phyloP scores from a whole-genome alignment of 176 grass and related monocot genomes.

The Oryza glumipatula region DNA sequence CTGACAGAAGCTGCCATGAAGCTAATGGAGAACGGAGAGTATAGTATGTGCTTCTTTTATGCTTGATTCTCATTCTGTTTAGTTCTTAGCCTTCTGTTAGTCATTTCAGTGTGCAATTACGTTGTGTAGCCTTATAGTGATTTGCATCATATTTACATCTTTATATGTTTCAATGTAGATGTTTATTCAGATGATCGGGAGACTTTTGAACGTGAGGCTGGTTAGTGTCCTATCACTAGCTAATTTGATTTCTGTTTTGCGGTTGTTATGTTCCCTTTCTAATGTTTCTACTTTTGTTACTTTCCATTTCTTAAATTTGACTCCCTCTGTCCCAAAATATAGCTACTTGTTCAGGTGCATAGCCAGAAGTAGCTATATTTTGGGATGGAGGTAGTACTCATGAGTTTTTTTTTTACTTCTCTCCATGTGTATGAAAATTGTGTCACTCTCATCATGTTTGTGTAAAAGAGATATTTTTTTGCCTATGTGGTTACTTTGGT shows the following conservation, averaged over 20 bases:
- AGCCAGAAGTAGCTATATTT: too few species aligned
- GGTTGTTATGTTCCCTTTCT: neutral
- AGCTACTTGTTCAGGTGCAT: too few species aligned
- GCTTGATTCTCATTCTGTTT: conserved; percentile 15
- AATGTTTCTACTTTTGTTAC: neutral
- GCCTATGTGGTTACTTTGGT: conserved; percentile 8
- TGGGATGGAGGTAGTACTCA: too few species aligned
- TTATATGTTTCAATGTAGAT: conserved; percentile 62
- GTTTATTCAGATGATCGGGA: conserved; percentile 90
- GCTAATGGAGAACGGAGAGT: conserved; percentile 95
- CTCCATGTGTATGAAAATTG: neutral
- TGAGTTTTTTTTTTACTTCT: neutral
- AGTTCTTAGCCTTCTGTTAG: neutral
- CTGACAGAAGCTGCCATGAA: conserved; percentile 93
- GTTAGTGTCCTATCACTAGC: conserved; percentile 55
- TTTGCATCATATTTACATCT: conserved; percentile 31
- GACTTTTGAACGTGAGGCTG: conserved; percentile 86
- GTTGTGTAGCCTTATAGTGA: neutral
- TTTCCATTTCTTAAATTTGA: neutral
- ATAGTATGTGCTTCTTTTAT: conserved; percentile 52
- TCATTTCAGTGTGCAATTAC: conserved; percentile 1
- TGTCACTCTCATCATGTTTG: neutral
- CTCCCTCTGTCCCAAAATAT: too few species aligned
- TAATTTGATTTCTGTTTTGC: neutral
- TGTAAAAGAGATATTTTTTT: neutral